Evolutionary conservation across 495 filamentous ascomycete species (phyloP), one percentile per base, ranked within the genome.

Genomic region (Lineolata rhizophorae): DNA sequence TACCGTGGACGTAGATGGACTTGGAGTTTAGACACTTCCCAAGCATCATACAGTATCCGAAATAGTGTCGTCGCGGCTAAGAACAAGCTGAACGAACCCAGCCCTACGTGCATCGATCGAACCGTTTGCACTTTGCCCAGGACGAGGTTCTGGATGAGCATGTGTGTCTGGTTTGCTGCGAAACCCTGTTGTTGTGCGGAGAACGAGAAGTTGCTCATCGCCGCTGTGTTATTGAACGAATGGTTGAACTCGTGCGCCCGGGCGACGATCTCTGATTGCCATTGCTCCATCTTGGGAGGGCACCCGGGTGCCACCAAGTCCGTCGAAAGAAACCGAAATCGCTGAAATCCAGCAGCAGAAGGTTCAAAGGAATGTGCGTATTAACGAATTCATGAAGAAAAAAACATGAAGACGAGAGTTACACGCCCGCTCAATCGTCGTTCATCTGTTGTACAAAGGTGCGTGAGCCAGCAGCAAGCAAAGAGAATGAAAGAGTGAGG

Each of bases 401-500:
- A 38, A 40, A 20, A 40, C 41, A 47, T 44, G 38, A 41, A 44
- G 40, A 42, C 27, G 35, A 42, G 42, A 42, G 19, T 20, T 27
- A 32, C n/a, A n/a, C 34, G 37, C 44, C 41, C 36, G 44, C 40
- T 40, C 44, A 40, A 29, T 39, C 14, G 34, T 26, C 14, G 8
- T 5, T 40, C 42, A 44, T 24, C 35, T 17, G 18, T n/a, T n/a
- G n/a, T n/a, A 31, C 17, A 12, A 44, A 31, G 11, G 35, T 44
- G 44, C 35, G 34, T 44, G 42, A 47, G 42, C 42, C 44, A 39
- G 44, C 36, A 41, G 45, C 41, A 41, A 40, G 42, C 26, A 38
- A 41, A 36, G 33, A 22, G 35, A 27, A 43, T 36, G 27, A 34
- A 36, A 41, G 40, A 47, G n/a, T n/a, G n/a, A n/a, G 40, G 32